Percentiles rank a stretch among this genome's conserved stretches.
Evolutionary conservation across 768 basidiomycete genomes (phyloP).

Genomic region (Chiua virens): DNA sequence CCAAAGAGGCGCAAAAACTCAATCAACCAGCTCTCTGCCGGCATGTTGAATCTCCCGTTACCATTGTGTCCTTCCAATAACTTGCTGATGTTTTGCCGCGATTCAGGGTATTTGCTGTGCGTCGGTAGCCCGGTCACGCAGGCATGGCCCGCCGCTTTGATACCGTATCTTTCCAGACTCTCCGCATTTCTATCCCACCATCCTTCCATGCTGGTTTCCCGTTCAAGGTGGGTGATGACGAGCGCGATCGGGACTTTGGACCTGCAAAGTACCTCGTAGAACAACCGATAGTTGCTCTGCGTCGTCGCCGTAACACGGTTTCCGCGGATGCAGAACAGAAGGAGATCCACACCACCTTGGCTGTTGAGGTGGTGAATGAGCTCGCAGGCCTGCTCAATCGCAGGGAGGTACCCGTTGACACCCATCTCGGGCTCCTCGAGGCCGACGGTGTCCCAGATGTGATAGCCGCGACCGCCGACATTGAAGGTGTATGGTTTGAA

Average conservation of each 20-base stretch:
- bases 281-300: conserved; percentile 41
- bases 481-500: conserved; percentile 27
- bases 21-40: conserved; percentile 23
- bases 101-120: conserved; percentile 29
- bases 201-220: conserved; percentile 32
- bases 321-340: conserved; percentile 43
- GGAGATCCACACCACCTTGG: conserved; percentile 38
- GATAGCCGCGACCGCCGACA: conserved; percentile 14
- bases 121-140: conserved; percentile 35
- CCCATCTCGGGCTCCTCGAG: conserved; percentile 33
- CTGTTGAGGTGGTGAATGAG: conserved; percentile 34
- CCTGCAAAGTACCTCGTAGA: conserved; percentile 43
- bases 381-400: conserved; percentile 28
- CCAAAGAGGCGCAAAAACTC: conserved; percentile 27
- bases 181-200: conserved; percentile 34
- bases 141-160: conserved; percentile 31
- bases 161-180: conserved; percentile 24
- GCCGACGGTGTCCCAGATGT: conserved; percentile 37
- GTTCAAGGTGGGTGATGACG: conserved; percentile 42
- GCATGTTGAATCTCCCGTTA: conserved; percentile 25
- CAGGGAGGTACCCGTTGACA: conserved; percentile 24
- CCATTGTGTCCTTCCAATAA: conserved; percentile 16
- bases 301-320: conserved; percentile 39
- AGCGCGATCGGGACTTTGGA: conserved; percentile 31
- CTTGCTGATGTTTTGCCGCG: conserved; percentile 13